Conservation (phyloP, 1,284 basidiomycete genomes). For the Papiliotrema nemorosa region DNA sequence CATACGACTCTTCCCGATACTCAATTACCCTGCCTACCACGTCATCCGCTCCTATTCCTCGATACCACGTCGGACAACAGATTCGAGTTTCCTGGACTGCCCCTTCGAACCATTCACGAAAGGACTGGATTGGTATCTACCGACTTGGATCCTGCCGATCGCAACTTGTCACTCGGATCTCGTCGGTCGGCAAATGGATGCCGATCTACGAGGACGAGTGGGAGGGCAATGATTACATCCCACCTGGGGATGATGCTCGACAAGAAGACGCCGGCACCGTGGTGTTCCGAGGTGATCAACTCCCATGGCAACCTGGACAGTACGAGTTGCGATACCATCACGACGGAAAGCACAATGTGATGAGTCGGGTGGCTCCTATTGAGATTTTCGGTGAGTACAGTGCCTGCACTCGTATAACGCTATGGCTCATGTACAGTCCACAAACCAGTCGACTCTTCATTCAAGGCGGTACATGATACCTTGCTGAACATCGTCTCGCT, state of each 20-base stretch:
- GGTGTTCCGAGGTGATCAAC: constrained; percentile 67
- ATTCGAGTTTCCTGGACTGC: constrained; percentile 85
- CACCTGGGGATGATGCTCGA: constrained; percentile 44
- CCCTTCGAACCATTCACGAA: constrained; percentile 79
- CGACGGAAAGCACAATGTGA: constrained; percentile 93
- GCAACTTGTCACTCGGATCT: constrained; percentile 76
- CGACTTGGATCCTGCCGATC: constrained; percentile 83
- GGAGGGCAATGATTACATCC: constrained; percentile 76
- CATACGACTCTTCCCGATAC: constrained; percentile 76
- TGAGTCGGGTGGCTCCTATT: constrained; percentile 74
- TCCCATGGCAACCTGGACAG: constrained; percentile 80
- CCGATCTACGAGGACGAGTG: constrained; percentile 89
- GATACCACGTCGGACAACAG: constrained; percentile 86
- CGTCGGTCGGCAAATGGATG: constrained; percentile 85
- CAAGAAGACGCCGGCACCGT: constrained; percentile 59
- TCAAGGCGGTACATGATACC: constrained; percentile 61
- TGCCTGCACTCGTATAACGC: not conserved
- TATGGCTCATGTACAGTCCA: constrained; percentile 17
- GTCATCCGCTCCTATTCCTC: constrained; percentile 47
- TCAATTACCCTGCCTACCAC: constrained; percentile 57
- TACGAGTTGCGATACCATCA: constrained; percentile 85
- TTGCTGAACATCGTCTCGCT: constrained; percentile 75
- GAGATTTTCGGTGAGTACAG: constrained; percentile 72
- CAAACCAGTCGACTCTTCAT: constrained; percentile 53
- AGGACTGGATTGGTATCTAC: constrained; percentile 97